Base-by-base conservation (phyloP, 768 basidiomycete species). In the Naganishia vishniacii region DNA sequence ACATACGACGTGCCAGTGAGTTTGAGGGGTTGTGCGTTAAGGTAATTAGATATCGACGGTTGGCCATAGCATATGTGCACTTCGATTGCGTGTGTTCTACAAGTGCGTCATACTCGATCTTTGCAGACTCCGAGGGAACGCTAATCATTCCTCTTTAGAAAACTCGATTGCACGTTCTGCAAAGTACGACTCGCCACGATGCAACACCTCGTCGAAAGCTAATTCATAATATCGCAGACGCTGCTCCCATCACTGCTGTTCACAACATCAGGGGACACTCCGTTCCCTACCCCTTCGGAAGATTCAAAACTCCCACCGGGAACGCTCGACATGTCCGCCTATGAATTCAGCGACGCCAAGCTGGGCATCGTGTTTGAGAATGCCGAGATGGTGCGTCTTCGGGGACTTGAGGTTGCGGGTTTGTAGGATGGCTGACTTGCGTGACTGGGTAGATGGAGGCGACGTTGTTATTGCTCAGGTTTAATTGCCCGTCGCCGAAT, bases 81-180 rank as follows among this genome's bases (percentile, higher is more conserved):
- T 97, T 56, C 84, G 94, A 7, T 78, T 98, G 29, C 80, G 94
- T 41, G 91, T 91, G 3, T 79, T 98, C 48, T 99, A 95, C 81
- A 97, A 97, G 75, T 77, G 37, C 65, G 72, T 65, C 20, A 0
- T 16, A 44, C 31, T 34, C 23, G 7, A 15, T n/a, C 18, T 32
- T 16, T 34, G 4, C 3, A n/a, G 8, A 23, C 18, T 16, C 28
- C 3, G 12, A 23, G 31, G 5, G 16, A 16, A 41, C 13, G 2
- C 41, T 31, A 23, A 41, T 25, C n/a, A 34, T 37, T 23, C 1
- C 26, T 8, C 23, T 34, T 41, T 46, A 77, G 73, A 81, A 93
- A 89, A 76, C 80, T 79, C 44, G 89, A 92, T 15, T 98, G 94
- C 73, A 90, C 94, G 0, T 95, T 95, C 76, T 99, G 94, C 82